These are phyloP conservation scores for Dendrocalamus latiflorus DNA, from an alignment of 202 grass and related monocot species.

Conservation along the genomic window DNA sequence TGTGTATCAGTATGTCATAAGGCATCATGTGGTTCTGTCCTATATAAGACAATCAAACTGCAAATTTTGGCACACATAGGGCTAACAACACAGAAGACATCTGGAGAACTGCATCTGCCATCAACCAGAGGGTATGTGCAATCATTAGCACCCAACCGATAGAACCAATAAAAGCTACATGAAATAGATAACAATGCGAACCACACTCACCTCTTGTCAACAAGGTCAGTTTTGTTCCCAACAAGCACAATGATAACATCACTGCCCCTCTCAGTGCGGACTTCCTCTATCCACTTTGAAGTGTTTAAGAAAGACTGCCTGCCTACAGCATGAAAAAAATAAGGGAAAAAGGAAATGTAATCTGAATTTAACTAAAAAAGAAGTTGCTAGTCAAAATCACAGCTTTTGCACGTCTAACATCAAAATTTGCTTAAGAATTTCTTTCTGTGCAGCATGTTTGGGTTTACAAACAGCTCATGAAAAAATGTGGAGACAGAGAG, in stretches of 20 bases:
- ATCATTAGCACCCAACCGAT: not conserved
- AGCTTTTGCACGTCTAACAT: not conserved
- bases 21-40: not conserved
- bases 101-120: not conserved
- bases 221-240: slow-evolving; percentile 98
- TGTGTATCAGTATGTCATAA: not conserved
- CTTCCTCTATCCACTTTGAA: slow-evolving; percentile 99
- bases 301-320: slow-evolving; percentile 97
- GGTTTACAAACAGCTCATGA: not conserved
- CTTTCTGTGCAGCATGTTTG: not conserved
- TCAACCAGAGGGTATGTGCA: not conserved
- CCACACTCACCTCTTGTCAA: slow-evolving; percentile 83
- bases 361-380: not conserved
- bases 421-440: not conserved
- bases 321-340: slow-evolving; percentile 43
- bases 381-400: not conserved
- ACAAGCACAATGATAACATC: slow-evolving; percentile 99
- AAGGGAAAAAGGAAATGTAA: not conserved
- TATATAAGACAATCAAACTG: not conserved
- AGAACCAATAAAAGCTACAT: not conserved
- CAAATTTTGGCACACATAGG: not conserved
- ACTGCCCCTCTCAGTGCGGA: slow-evolving; percentile 92
- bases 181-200: slow-evolving; percentile 10
- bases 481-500: not conserved
- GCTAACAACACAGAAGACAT: not conserved